A percentile compares a stretch with the other conserved stretches of the same genome.
Evolutionary conservation across 805 yeast genomes (phyloP).

Genomic region (Cyberlindnera mrakii): DNA sequence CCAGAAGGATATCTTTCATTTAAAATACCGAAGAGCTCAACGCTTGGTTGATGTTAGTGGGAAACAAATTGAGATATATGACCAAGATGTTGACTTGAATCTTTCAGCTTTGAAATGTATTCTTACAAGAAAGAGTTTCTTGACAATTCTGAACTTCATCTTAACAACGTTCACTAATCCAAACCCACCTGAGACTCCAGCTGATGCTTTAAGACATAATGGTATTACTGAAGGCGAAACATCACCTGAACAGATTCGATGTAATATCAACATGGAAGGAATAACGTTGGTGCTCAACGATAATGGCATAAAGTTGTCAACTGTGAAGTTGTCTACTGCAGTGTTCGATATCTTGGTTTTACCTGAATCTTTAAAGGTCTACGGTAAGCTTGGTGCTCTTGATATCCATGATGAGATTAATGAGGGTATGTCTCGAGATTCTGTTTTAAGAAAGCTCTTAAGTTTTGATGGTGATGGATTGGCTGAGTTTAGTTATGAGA

Average conservation of each 20-base stretch:
- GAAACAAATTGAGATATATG: slow-evolving; percentile 59
- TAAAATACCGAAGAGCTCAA: slow-evolving; percentile 53
- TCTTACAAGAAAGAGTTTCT: slow-evolving; percentile 67
- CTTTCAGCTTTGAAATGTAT: slow-evolving; percentile 76
- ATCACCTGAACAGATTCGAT: slow-evolving; percentile 71
- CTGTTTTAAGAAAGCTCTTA: slow-evolving; percentile 57
- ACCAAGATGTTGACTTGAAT: slow-evolving; percentile 65
- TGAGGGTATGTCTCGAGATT: slow-evolving; percentile 53
- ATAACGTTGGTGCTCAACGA: slow-evolving; percentile 73
- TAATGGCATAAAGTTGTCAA: slow-evolving; percentile 76
- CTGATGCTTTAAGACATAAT: slow-evolving; percentile 66
- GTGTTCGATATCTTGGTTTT: slow-evolving; percentile 55
- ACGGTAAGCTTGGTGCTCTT: slow-evolving; percentile 70
- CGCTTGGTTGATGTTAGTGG: slow-evolving; percentile 51
- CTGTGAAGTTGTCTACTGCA: slow-evolving; percentile 70
- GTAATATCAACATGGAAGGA: slow-evolving; percentile 64
- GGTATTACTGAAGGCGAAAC: slow-evolving; percentile 47
- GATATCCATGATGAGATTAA: slow-evolving; percentile 71
- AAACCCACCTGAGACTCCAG: slow-evolving; percentile 57
- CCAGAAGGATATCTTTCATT: slow-evolving; percentile 47
- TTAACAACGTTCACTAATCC: slow-evolving; percentile 88
- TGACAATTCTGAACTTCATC: slow-evolving; percentile 74
- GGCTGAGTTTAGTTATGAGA: slow-evolving; percentile 80
- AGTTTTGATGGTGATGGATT: slow-evolving; percentile 76
- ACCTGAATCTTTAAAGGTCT: slow-evolving; percentile 73